Evolutionary conservation across 345 rosid genomes (phyloP), one percentile per base, ranked within the genome.

Genomic region (Eucalyptus erythrocorys): DNA sequence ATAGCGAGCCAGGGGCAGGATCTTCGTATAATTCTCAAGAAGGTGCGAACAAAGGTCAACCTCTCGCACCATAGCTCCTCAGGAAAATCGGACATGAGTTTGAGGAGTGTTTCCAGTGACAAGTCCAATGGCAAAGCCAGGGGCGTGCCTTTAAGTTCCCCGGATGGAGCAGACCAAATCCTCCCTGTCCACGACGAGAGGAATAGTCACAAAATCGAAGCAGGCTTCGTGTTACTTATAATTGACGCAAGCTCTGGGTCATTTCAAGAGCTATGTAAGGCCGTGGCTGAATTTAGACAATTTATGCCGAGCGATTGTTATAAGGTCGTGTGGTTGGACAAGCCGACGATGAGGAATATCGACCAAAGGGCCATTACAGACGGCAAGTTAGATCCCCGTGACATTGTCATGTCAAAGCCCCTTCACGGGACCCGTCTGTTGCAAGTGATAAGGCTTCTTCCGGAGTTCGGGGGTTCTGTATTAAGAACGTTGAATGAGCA

Each of bases 311-410:
- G 86, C 34, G 27, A 45, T 85, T 95, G 92, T 6, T 40, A 76
- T 88, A 94, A 91, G 91, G 96, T 95, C 47, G 94, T 96, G 79
- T 97, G 98, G 99, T 88, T 97, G 43, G 96, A 93, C 55, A 93
- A 90, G 59, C 92, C 95, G 1, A 89, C 88, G 45, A 89, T 89
- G 13, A 89, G 91, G 13, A 89, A 87, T 21, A 90, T 89, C 21
- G 57, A 89, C 66, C 27, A 71, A 2, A 32, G 66, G 42, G 80
- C 85, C 32, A 30, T 87, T 37, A 87, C 47, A 76, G 82, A 88
- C 22, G 87, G 84, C 51, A 32, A 19, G 30, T 43, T 87, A 2
- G 93, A 94, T 43, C 59, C 91, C 37, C 61, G 37, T 17, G 96
- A 94, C 49, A 94, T 93, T 7, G 76, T 96, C 86, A 19, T 89